Base-by-base conservation (phyloP, 2,329 filamentous ascomycete species). In the Calonectria hawksworthii region DNA sequence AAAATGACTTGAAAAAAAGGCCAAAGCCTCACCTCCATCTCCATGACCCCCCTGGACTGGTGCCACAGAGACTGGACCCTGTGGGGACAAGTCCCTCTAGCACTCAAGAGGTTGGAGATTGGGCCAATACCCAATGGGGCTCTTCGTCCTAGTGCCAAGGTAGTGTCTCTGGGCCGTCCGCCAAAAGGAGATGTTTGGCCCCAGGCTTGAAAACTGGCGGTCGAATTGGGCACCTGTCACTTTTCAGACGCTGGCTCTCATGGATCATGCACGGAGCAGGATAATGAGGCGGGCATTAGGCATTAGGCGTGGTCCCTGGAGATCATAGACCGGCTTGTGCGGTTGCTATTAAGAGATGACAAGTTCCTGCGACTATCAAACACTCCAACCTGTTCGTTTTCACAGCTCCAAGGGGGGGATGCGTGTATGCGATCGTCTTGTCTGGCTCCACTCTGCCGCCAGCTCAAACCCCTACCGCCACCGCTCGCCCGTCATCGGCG, bases 331-430 rank as follows among this genome's bases (percentile, higher is more conserved):
- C 36, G 41, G 21, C 65, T 76, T 38, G 66, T 61, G 71, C 68
- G 68, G 71, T 65, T 75, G 63, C 59, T 63, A 63, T 11, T 34
- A 30, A 72, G 28, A 61, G 47, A 41, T 56, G 30, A 36, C 11
- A 61, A 56, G 76, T 80, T 80, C 77, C 74, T 80, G 75, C 68
- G 76, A 76, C 75, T 78, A 79, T 72, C 56, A 59, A 44, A 38
- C 38, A 38, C 50, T 56, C 52, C 70, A 59, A 30, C 66, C 68
- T 72, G 41, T 65, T 73, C 70, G 54, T 70, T 76, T 36, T 36
- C 67, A 44, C 51, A 50, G 28, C 36, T 59, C 41, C 10, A 59
- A 52, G 21, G n/a, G 38, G 38, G n/a, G 28, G 21, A 36, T 30
- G 26, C 32, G 28, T 52, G 38, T 69, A 50, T 61, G 36, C 41